These are phyloP conservation scores for Raffaelea deltoideospora DNA, from an alignment of 2,329 filamentous ascomycete species.

Conservation along the genomic window DNA sequence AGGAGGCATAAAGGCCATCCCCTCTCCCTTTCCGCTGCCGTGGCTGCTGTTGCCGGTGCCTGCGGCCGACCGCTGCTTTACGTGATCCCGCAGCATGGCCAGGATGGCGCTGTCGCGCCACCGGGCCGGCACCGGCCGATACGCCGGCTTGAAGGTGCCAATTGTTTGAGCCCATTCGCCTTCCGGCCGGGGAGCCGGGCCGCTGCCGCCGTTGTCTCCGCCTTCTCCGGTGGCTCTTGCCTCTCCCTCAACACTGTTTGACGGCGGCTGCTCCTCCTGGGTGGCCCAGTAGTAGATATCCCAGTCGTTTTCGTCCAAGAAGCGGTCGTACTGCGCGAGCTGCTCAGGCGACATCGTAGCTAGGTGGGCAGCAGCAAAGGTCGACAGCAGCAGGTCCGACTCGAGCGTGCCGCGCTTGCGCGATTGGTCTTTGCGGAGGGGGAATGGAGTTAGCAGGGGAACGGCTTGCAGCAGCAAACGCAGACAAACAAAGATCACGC, in stretches of 20 bases:
- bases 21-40: conserved; percentile 22
- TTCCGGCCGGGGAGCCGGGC: conserved; percentile 20
- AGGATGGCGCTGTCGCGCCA: conserved; percentile 80
- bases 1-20: conserved; percentile 44
- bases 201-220: background rate
- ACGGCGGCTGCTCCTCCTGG: conserved; percentile 41
- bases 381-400: conserved; percentile 88
- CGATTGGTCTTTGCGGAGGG: conserved; percentile 83
- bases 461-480: background rate
- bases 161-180: conserved; percentile 97
- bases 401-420: conserved; percentile 93
- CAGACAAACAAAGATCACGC: conserved; percentile 6
- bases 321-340: conserved; percentile 72
- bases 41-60: conserved; percentile 21
- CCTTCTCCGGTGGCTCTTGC: background rate
- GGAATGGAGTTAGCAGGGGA: conserved; percentile 1
- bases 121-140: conserved; percentile 71
- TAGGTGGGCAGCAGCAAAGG: conserved; percentile 75
- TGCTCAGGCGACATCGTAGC: conserved; percentile 56
- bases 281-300: conserved; percentile 99
- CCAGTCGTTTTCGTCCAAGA: conserved; percentile 99
- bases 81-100: conserved; percentile 62
- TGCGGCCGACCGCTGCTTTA: conserved; percentile 52
- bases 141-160: conserved; percentile 85
- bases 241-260: too few relatives aligned